phyloP scores from a whole-genome alignment of 2,329 filamentous ascomycete species.

The Fusarium subglutinans region DNA sequence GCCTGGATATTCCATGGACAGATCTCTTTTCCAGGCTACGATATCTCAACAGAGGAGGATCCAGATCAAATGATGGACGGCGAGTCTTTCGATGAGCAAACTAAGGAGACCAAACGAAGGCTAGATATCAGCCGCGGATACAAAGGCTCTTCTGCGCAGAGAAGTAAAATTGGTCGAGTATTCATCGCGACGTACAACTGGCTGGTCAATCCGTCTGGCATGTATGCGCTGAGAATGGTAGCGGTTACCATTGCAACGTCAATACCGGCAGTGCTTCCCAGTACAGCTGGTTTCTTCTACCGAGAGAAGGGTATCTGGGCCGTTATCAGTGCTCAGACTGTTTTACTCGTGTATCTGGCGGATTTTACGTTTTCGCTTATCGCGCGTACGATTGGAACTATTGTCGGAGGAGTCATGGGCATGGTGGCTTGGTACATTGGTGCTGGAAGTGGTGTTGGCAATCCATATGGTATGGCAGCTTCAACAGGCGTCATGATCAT shows the following conservation, averaged over 20 bases:
- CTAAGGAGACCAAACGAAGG: slow-evolving; percentile 48
- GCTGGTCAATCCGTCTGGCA: slow-evolving; percentile 54
- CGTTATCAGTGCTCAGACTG: slow-evolving; percentile 61
- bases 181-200: slow-evolving; percentile 50
- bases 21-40: slow-evolving; percentile 27
- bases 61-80: slow-evolving; percentile 37
- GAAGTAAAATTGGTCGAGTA: slow-evolving; percentile 33
- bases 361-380: slow-evolving; percentile 60
- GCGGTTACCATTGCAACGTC: slow-evolving; percentile 55
- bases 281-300: slow-evolving; percentile 59
- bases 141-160: slow-evolving; percentile 11
- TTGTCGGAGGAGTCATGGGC: slow-evolving; percentile 58
- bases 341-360: slow-evolving; percentile 58
- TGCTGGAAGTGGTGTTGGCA: slow-evolving; percentile 57
- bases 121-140: slow-evolving; percentile 49
- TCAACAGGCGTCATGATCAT: slow-evolving; percentile 52
- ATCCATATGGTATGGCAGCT: slow-evolving; percentile 60
- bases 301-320: slow-evolving; percentile 63
- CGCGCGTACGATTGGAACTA: slow-evolving; percentile 52
- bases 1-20: slow-evolving; percentile 49
- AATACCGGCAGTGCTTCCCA: slow-evolving; percentile 54
- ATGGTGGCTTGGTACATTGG: slow-evolving; percentile 62
- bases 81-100: slow-evolving; percentile 43
- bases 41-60: slow-evolving; percentile 26
- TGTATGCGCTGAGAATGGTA: slow-evolving; percentile 59